These are phyloP conservation scores for Mortierella sp. DNA, from an alignment of 371 early-diverging fungal species.

Conservation along the genomic window DNA sequence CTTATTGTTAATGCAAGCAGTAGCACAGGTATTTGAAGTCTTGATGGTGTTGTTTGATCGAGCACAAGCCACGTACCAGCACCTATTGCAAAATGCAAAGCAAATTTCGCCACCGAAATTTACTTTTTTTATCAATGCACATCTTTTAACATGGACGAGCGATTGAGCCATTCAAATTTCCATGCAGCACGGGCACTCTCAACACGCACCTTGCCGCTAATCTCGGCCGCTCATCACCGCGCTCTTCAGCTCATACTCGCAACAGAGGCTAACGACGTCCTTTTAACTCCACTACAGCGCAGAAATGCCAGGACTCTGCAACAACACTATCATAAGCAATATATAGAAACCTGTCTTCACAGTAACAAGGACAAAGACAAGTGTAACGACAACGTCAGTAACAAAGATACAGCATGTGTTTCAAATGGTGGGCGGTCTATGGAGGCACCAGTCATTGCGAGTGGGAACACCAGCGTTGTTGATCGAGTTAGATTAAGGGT, in stretches of 20 bases:
- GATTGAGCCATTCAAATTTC: conserved; percentile 17
- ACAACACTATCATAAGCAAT: conserved; percentile 36
- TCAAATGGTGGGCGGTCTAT: background rate
- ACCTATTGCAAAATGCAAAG: too few relatives aligned
- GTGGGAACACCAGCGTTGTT: conserved; percentile 11
- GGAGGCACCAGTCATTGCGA: background rate
- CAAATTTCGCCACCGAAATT: conserved; percentile 40
- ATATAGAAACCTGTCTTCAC: conserved; percentile 27
- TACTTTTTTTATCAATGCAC: background rate
- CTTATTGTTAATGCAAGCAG: background rate
- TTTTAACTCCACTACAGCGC: conserved; percentile 31
- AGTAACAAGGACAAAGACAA: background rate
- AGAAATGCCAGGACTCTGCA: conserved; percentile 37
- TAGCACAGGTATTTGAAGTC: background rate
- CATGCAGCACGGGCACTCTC: conserved; percentile 31
- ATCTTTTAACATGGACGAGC: conserved; percentile 24
- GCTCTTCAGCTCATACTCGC: conserved; percentile 38
- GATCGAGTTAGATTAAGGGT: conserved; percentile 33
- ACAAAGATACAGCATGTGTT: background rate
- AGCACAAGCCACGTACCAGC: conserved; percentile 10
- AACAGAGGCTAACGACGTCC: conserved; percentile 36
- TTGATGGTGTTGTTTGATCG: too few relatives aligned
- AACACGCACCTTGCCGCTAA: conserved; percentile 22
- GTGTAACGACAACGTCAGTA: background rate
- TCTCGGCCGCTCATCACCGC: conserved; percentile 36